Conservation (phyloP, 495 filamentous ascomycete genomes). For the Penicillium dipodomyicola region DNA sequence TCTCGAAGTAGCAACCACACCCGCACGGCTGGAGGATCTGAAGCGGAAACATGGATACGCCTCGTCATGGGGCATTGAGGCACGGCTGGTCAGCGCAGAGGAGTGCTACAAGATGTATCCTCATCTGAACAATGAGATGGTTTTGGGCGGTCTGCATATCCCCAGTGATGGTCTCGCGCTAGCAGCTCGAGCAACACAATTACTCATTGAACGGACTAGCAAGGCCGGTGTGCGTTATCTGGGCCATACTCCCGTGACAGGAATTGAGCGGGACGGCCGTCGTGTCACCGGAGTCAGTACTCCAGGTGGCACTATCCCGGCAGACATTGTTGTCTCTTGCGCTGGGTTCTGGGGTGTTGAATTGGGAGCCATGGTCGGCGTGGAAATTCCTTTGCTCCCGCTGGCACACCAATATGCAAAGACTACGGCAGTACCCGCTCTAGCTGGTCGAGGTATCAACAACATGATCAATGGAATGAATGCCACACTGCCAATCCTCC, state of each 20-base stretch:
- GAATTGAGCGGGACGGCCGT: conserved; percentile 33
- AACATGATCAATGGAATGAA: conserved; percentile 35
- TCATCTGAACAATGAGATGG: conserved; percentile 41
- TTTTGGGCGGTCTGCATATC: conserved; percentile 49
- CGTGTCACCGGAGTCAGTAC: conserved; percentile 47
- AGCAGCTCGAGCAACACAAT: conserved; percentile 48
- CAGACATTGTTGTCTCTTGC: conserved; percentile 51
- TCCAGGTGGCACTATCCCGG: conserved; percentile 36
- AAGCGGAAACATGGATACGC: conserved; percentile 53
- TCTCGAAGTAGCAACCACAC: conserved; percentile 51
- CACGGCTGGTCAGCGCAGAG: conserved; percentile 40
- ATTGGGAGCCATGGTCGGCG: conserved; percentile 49
- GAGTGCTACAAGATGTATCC: conserved; percentile 46
- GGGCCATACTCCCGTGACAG: conserved; percentile 44
- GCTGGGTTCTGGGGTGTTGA: conserved; percentile 57
- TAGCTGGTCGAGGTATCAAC: conserved; percentile 32
- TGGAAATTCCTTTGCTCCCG: conserved; percentile 48
- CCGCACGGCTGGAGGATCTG: conserved; percentile 46
- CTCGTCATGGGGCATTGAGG: conserved; percentile 46
- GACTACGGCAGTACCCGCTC: conserved; percentile 40
- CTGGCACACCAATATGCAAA: conserved; percentile 54
- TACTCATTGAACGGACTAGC: conserved; percentile 48
- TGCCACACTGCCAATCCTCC: conserved; percentile 46
- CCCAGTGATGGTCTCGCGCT: conserved; percentile 52
- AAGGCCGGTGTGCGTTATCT: conserved; percentile 49